Conservation (phyloP, 768 basidiomycete genomes). For the Kwoniella heveanensis region DNA sequence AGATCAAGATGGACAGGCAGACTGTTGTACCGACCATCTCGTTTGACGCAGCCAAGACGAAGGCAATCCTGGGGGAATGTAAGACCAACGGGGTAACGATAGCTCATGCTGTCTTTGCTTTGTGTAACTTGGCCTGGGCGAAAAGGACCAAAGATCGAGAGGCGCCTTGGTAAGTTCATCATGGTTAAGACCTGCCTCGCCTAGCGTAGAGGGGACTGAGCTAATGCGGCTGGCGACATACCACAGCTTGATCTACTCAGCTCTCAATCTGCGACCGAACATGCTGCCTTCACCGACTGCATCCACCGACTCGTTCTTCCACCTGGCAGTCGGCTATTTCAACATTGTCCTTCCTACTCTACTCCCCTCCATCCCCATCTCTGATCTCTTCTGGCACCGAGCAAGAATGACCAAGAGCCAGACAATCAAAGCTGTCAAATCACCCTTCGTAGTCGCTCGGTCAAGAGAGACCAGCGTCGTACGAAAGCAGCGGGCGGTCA, state of each 20-base stretch:
- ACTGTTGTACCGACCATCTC: conserved; percentile 73
- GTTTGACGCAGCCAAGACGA: conserved; percentile 64
- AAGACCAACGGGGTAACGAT: conserved; percentile 73
- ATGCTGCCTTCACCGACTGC: conserved; percentile 34
- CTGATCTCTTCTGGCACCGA: conserved; percentile 71
- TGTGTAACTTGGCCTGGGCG: conserved; percentile 74
- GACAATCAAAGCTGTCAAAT: conserved; percentile 68
- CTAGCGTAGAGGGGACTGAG: no score
- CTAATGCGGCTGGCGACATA: not conserved
- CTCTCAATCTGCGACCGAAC: conserved; percentile 74
- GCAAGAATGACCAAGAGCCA: conserved; percentile 70
- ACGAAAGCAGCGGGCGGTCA: conserved; percentile 65
- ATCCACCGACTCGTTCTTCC: conserved; percentile 67
- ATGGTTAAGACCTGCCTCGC: no score
- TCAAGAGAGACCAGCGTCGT: conserved; percentile 68
- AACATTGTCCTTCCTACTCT: conserved; percentile 78
- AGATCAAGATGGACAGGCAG: conserved; percentile 45
- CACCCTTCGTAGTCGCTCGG: conserved; percentile 65
- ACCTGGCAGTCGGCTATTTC: conserved; percentile 77
- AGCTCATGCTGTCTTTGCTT: conserved; percentile 71
- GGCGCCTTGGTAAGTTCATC: conserved; percentile 25
- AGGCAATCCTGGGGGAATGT: conserved; percentile 68
- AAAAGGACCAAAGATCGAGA: conserved; percentile 9
- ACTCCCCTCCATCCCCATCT: conserved; percentile 59
- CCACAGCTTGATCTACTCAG: conserved; percentile 78